Evolutionary conservation across 805 yeast species (phyloP).

Genomic region (Debaryomyces maramus): DNA sequence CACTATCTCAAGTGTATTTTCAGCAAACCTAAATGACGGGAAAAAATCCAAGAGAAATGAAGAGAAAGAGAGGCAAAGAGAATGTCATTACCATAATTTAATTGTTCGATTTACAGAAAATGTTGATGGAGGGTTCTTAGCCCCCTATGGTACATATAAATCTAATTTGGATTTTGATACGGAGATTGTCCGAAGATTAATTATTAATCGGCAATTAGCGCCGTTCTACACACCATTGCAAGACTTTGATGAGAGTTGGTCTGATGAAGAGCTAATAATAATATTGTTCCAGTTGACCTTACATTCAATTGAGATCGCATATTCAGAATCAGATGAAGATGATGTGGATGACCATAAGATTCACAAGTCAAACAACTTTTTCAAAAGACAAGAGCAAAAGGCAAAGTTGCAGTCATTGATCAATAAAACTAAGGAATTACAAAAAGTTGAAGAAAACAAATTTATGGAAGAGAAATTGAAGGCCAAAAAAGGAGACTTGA

Average conservation of each 20-base stretch:
- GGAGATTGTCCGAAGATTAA: constrained; percentile 67
- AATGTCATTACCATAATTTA: constrained; percentile 54
- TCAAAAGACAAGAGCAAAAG: constrained; percentile 52
- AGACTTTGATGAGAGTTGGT: constrained; percentile 72
- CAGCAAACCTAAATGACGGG: constrained; percentile 17
- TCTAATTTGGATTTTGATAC: constrained; percentile 74
- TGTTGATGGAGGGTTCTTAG: constrained; percentile 93
- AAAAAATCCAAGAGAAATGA: constrained; percentile 34
- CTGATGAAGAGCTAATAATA: constrained; percentile 59
- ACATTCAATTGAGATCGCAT: constrained; percentile 55
- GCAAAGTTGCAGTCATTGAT: constrained; percentile 41
- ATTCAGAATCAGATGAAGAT: constrained; percentile 46
- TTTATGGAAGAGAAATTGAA: constrained; percentile 27
- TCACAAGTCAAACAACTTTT: constrained; percentile 47
- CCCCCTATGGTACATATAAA: constrained; percentile 87
- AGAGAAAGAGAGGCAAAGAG: constrained; percentile 55
- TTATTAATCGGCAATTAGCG: constrained; percentile 70
- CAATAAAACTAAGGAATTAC: constrained; percentile 26
- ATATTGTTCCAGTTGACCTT: constrained; percentile 51
- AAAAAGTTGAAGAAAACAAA: constrained; percentile 36
- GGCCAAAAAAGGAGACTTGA: constrained; percentile 9
- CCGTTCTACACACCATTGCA: constrained; percentile 91
- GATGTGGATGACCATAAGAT: constrained; percentile 63
- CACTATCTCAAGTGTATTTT: constrained; percentile 17
- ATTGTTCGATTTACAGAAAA: constrained; percentile 63